These are phyloP conservation scores for Conticribra weissflogii DNA, from an alignment of 108 stramenopile species.

Conservation along the genomic window DNA sequence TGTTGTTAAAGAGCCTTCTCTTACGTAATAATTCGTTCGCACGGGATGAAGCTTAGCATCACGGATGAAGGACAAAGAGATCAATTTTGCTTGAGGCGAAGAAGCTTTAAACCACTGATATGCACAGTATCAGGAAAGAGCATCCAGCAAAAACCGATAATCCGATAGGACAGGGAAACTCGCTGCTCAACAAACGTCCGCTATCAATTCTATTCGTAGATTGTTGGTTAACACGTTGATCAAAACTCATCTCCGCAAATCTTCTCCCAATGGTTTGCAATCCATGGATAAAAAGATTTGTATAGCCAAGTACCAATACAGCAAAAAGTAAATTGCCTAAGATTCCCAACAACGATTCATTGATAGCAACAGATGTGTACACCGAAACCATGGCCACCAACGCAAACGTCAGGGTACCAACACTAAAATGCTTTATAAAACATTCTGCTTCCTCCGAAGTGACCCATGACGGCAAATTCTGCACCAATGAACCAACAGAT, in stretches of 20 bases:
- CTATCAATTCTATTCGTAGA: conserved; percentile 1
- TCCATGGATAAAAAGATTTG: conserved; percentile 17
- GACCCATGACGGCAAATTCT: not conserved
- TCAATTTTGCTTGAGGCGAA: too few species aligned
- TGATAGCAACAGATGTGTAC: conserved; percentile 5
- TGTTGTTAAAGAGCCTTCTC: too few species aligned
- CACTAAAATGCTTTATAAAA: conserved; percentile 20
- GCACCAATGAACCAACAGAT: not conserved
- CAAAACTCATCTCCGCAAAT: conserved; percentile 23
- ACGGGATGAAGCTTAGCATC: too few species aligned
- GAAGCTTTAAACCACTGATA: conserved; percentile 24
- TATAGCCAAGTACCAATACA: not conserved
- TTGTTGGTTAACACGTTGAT: conserved; percentile 2
- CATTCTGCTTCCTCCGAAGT: conserved; percentile 27
- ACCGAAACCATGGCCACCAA: conserved; percentile 5
- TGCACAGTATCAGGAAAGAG: conserved; percentile 16
- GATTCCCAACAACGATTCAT: not conserved
- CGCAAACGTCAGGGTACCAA: not conserved
- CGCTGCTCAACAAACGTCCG: conserved; percentile 5
- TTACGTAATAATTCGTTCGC: too few species aligned
- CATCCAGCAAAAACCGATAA: conserved; percentile 12
- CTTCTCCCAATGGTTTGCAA: conserved; percentile 17
- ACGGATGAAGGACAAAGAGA: too few species aligned
- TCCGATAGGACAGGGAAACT: conserved; percentile 29
- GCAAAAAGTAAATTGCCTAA: conserved; percentile 6